These are phyloP conservation scores for Graphiopsis chlorocephala DNA, from an alignment of 2,329 filamentous ascomycete species.

Conservation along the genomic window DNA sequence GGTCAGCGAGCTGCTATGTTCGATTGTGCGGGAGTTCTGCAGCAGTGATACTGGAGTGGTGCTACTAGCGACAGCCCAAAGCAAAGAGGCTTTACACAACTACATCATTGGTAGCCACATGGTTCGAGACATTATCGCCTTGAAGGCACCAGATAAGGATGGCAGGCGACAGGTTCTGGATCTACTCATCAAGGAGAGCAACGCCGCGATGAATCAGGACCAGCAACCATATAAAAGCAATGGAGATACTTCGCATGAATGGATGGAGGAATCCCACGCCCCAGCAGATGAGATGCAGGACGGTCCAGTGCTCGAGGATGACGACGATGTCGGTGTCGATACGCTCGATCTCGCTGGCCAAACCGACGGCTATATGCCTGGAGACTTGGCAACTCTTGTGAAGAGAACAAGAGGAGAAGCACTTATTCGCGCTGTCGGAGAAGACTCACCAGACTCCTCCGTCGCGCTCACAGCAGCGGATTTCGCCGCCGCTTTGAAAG, in stretches of 20 bases:
- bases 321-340: slow-evolving; percentile 76
- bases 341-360: slow-evolving; percentile 89
- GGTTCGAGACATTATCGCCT: slow-evolving; percentile 81
- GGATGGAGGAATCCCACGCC: slow-evolving; percentile 70
- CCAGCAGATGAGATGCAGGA: slow-evolving; percentile 41
- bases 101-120: slow-evolving; percentile 88
- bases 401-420: slow-evolving; percentile 88
- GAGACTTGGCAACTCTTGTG: slow-evolving; percentile 81
- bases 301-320: slow-evolving; percentile 33
- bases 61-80: slow-evolving; percentile 83
- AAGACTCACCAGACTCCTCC: slow-evolving; percentile 41
- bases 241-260: slow-evolving; percentile 39
- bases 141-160: slow-evolving; percentile 93
- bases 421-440: slow-evolving; percentile 73
- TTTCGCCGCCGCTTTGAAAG: slow-evolving; percentile 80
- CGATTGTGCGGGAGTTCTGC: slow-evolving; percentile 81
- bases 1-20: slow-evolving; percentile 82
- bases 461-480: slow-evolving; percentile 70
- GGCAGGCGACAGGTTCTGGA: slow-evolving; percentile 80
- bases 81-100: slow-evolving; percentile 88
- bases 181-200: slow-evolving; percentile 58
- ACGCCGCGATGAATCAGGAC: slow-evolving; percentile 17
- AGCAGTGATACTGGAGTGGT: slow-evolving; percentile 76
- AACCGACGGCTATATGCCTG: slow-evolving; percentile 97
- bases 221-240: slow-evolving; percentile 16